A percentile compares a stretch with the other conserved stretches of the same genome.
These are phyloP conservation scores for Adansonia digitata DNA, from an alignment of 345 rosid genomes.

Conservation along the genomic window DNA sequence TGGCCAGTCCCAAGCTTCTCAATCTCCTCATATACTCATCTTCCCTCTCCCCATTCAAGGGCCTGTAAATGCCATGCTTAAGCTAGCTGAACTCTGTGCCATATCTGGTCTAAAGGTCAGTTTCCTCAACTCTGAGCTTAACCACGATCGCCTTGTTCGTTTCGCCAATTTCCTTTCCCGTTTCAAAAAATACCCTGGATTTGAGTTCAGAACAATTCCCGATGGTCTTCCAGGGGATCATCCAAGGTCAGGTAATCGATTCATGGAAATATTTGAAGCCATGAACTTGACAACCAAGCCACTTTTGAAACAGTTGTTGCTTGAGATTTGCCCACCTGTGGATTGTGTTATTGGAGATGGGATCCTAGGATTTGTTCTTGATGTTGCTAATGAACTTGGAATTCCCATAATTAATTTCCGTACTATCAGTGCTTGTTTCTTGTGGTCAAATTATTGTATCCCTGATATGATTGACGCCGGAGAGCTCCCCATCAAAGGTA, in stretches of 20 bases:
- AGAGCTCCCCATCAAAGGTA: slow-evolving; percentile 43
- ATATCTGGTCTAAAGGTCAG: slow-evolving; percentile 46
- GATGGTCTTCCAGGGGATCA: slow-evolving; percentile 31
- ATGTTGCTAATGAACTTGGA: slow-evolving; percentile 30
- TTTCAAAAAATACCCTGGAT: slow-evolving; percentile 27
- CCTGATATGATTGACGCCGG: slow-evolving; percentile 32
- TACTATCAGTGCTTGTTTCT: slow-evolving; percentile 28
- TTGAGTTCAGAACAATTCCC: slow-evolving; percentile 26
- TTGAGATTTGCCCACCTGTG: slow-evolving; percentile 6
- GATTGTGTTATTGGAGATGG: slow-evolving; percentile 42
- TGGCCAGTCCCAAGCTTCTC: background rate
- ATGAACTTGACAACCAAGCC: slow-evolving; percentile 14
- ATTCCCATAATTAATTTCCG: slow-evolving; percentile 29
- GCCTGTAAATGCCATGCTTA: slow-evolving; percentile 65
- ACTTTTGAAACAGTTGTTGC: slow-evolving; percentile 19
- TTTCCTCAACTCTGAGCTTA: slow-evolving; percentile 40
- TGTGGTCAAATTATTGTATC: slow-evolving; percentile 30
- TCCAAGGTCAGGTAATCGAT: slow-evolving; percentile 10
- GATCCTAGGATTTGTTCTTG: slow-evolving; percentile 24
- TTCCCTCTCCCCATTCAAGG: slow-evolving; percentile 63
- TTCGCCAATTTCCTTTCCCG: slow-evolving; percentile 25
- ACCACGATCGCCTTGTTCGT: slow-evolving; percentile 24
- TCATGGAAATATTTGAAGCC: slow-evolving; percentile 17
- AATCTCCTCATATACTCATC: slow-evolving; percentile 36
- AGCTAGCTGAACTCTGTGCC: slow-evolving; percentile 47